phyloP scores from a whole-genome alignment of 2,329 filamentous ascomycete genomes.

The Furcasterigmium furcatum region DNA sequence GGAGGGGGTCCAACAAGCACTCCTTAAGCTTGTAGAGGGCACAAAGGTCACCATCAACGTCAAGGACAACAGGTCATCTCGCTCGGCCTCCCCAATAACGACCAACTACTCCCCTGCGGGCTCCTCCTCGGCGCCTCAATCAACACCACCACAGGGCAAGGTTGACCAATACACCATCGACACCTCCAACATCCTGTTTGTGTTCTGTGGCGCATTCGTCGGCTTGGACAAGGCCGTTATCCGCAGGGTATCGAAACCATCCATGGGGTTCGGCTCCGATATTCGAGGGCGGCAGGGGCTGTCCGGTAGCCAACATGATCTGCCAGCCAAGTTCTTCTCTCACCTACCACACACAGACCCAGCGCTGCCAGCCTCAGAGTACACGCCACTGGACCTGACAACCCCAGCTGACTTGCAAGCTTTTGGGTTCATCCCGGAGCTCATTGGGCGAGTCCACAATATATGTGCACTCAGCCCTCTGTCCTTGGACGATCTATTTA shows the following conservation, averaged over 20 bases:
- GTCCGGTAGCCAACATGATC: conserved; percentile 49
- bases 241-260: conserved; percentile 78
- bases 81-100: conserved; percentile 48
- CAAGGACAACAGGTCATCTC: conserved; percentile 67
- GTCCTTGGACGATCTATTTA: conserved; percentile 63
- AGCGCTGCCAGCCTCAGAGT: conserved; percentile 27
- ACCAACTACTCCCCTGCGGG: conserved; percentile 46
- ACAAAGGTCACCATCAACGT: conserved; percentile 90
- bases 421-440: conserved; percentile 89
- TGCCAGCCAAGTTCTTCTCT: conserved; percentile 59
- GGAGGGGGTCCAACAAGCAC: conserved; percentile 92
- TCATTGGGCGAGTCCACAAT: conserved; percentile 94
- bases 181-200: conserved; percentile 95
- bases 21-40: conserved; percentile 94
- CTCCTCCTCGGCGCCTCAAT: conserved; percentile 42
- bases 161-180: conserved; percentile 71
- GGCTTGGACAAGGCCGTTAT: conserved; percentile 85
- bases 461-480: conserved; percentile 82
- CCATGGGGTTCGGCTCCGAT: conserved; percentile 88
- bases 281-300: conserved; percentile 58
- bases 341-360: conserved; percentile 54
- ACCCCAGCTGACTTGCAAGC: conserved; percentile 74
- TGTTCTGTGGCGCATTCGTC: conserved; percentile 93
- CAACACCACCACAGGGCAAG: conserved; percentile 44
- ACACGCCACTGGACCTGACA: conserved; percentile 66